Conservation (phyloP, 2,329 filamentous ascomycete genomes). For the Zymoseptoria crescenta region DNA sequence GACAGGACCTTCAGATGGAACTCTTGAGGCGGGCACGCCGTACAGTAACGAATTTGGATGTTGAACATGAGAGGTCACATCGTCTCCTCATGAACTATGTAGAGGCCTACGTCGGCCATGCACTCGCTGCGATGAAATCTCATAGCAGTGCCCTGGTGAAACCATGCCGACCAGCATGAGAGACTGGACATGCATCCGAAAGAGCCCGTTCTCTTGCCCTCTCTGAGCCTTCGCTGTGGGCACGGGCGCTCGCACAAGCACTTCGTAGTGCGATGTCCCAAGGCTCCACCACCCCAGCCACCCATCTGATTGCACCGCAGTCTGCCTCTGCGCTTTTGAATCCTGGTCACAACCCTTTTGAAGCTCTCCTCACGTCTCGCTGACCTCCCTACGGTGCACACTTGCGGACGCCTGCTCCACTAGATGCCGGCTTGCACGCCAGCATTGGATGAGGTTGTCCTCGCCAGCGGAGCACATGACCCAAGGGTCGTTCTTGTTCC, state of each 20-base stretch:
- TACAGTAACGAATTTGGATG: not conserved
- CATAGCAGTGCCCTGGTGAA: not conserved
- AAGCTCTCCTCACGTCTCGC: not conserved
- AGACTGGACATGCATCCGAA: not conserved
- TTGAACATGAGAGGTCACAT: not conserved
- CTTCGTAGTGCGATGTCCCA: not conserved
- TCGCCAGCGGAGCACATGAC: conserved; percentile 91
- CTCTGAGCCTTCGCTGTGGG: not conserved
- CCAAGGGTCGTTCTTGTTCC: conserved; percentile 97
- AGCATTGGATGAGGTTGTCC: conserved; percentile 93
- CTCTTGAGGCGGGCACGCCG: no score
- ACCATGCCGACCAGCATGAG: not conserved
- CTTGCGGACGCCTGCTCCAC: conserved; percentile 28
- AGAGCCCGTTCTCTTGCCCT: not conserved
- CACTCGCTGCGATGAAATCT: not conserved
- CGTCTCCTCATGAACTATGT: not conserved
- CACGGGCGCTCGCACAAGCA: not conserved
- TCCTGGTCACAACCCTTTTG: not conserved
- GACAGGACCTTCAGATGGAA: not conserved
- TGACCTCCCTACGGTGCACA: conserved; percentile 27
- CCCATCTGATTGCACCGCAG: not conserved
- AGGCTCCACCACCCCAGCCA: not conserved
- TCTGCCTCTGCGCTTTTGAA: not conserved
- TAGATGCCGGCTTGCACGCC: conserved; percentile 32
- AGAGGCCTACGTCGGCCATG: not conserved